A percentile compares a stretch with the other conserved stretches of the same genome.
Conservation (phyloP, 129 eudicot species). For the Pittosporum tobira region DNA sequence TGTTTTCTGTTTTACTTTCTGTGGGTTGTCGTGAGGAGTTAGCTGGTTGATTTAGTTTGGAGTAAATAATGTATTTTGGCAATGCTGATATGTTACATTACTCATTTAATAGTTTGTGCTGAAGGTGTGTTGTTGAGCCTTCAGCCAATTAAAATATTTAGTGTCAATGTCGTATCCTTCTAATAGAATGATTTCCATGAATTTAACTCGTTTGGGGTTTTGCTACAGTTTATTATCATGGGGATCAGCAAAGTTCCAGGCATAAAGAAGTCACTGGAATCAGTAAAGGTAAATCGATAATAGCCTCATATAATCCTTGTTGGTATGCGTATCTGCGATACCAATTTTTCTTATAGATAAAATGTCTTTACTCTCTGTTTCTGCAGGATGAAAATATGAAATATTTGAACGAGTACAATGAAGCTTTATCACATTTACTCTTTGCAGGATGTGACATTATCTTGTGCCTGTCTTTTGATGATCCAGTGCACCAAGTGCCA, state of each 20-base stretch:
- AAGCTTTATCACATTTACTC: slow-evolving; percentile 42
- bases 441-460: slow-evolving; percentile 53
- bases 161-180: background rate
- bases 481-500: slow-evolving; percentile 46
- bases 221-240: slow-evolving; percentile 45
- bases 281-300: slow-evolving; percentile 27
- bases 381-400: slow-evolving; percentile 47
- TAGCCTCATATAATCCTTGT: background rate
- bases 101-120: background rate
- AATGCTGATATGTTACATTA: background rate
- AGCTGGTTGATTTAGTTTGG: background rate
- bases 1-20: too few species aligned
- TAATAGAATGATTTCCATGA: background rate
- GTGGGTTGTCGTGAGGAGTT: background rate
- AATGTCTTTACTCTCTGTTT: background rate
- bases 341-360: background rate
- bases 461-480: slow-evolving; percentile 35
- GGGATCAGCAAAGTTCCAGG: slow-evolving; percentile 22
- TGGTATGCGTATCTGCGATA: too few species aligned
- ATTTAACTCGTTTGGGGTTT: slow-evolving; percentile 7
- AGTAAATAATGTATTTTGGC: background rate
- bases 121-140: too few species aligned
- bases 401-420: slow-evolving; percentile 39
- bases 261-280: slow-evolving; percentile 14
- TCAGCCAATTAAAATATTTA: background rate